Percentiles rank a stretch among this genome's conserved stretches.
phyloP scores from a whole-genome alignment of 2,329 filamentous ascomycete species.

The Cercospora zeina region DNA sequence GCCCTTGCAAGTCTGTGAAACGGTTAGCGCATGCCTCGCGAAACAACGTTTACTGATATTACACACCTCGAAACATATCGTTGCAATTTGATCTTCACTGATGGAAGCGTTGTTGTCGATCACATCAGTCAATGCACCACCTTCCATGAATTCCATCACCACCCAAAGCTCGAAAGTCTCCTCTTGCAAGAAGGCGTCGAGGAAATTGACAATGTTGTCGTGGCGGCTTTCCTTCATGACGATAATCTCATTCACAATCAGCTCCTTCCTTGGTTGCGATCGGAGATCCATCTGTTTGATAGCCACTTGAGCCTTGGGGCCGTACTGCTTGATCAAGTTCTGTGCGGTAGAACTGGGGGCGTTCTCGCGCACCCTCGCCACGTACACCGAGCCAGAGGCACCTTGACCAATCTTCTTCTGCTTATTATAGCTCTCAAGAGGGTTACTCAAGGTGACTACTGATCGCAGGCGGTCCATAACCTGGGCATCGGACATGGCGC shows the following conservation, averaged over 20 bases:
- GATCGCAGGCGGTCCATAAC: constrained; percentile 96
- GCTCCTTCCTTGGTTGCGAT: constrained; percentile 93
- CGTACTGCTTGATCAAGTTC: constrained; percentile 75
- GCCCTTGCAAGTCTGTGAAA: constrained; percentile 80
- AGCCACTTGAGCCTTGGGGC: constrained; percentile 82
- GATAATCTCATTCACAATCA: constrained; percentile 99
- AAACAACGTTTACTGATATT: not conserved
- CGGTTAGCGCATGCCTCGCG: constrained; percentile 34
- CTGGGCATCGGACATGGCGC: constrained; percentile 93
- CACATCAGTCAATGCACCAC: constrained; percentile 93
- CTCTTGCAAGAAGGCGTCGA: constrained; percentile 94
- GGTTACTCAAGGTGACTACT: constrained; percentile 93
- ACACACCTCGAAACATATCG: constrained; percentile 90
- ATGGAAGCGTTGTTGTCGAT: constrained; percentile 97
- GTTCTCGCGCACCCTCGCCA: constrained; percentile 89
- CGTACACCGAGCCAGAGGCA: constrained; percentile 95
- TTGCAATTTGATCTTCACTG: constrained; percentile 94
- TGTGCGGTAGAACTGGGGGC: constrained; percentile 79
- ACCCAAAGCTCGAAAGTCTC: constrained; percentile 97
- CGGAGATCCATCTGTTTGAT: constrained; percentile 99
- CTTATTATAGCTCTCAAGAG: constrained; percentile 93
- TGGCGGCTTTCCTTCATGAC: constrained; percentile 99
- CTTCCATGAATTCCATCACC: constrained; percentile 99
- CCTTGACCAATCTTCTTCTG: constrained; percentile 99
- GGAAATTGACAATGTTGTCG: constrained; percentile 97